phyloP scores from a whole-genome alignment of 1,139 yeast species.

The Scheffersomyces illinoinensis region DNA sequence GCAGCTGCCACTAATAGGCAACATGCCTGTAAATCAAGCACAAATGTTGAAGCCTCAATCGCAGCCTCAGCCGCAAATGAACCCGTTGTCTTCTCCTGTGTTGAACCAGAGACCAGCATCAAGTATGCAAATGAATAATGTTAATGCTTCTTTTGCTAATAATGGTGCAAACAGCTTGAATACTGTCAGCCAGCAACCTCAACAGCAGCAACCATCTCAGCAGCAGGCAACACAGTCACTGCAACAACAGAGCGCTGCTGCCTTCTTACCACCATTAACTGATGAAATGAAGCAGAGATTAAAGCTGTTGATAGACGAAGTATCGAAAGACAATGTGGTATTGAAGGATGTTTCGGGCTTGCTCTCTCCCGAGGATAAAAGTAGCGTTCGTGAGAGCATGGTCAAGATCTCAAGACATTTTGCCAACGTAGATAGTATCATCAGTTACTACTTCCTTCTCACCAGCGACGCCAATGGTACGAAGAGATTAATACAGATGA shows the following conservation, averaged over 20 bases:
- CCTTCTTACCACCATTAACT: conserved; percentile 39
- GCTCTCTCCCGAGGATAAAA: conserved; percentile 64
- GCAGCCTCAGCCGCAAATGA: conserved; percentile 15
- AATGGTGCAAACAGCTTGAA: not conserved
- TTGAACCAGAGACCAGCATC: conserved; percentile 19
- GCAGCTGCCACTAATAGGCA: conserved; percentile 25
- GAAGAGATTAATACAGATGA: conserved; percentile 72
- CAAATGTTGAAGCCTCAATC: conserved; percentile 20
- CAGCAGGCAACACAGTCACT: conserved; percentile 3
- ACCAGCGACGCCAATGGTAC: conserved; percentile 77
- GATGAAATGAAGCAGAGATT: conserved; percentile 52
- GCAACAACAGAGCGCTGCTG: conserved; percentile 11
- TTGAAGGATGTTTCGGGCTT: conserved; percentile 64
- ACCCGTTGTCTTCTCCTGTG: conserved; percentile 21
- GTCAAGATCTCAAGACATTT: conserved; percentile 62
- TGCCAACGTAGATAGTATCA: conserved; percentile 69
- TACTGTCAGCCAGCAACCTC: not conserved
- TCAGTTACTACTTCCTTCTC: conserved; percentile 74
- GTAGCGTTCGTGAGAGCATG: conserved; percentile 58
- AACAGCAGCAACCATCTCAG: not conserved
- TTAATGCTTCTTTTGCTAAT: conserved; percentile 6
- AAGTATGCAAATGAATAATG: conserved; percentile 11
- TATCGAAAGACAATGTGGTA: conserved; percentile 63
- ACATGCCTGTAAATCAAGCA: conserved; percentile 14
- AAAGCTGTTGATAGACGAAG: conserved; percentile 67